Base-by-base conservation (phyloP, 331 rosid genomes). In the Pyrus hybrid region DNA sequence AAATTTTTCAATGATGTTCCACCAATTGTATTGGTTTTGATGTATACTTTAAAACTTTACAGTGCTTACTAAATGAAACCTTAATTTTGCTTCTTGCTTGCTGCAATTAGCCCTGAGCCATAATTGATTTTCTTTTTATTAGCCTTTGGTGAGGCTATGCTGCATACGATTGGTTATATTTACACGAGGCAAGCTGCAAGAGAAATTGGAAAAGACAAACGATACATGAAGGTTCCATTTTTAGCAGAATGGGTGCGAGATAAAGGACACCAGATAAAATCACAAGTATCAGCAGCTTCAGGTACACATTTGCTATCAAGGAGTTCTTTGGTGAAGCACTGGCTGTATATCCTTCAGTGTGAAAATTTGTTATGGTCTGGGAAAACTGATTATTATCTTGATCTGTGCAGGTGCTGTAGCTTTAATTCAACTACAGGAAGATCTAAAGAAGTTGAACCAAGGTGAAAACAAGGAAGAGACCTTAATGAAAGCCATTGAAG, bases 81-180 rank as follows among this genome's bases (percentile, higher is more conserved):
- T 63, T 54, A 54, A 17, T 16, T 71, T 13, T 80, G 35, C 17
- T 13, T 41, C 28, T 56, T 61, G 33, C 72, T 53, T 32, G 23
- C n/a, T 80, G 60, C 68, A 51, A 37, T 37, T 37, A 37, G 0
- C 45, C 45, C 45, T 1, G 45, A 32, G 57, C 79, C 30, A 21
- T 67, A 33, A 65, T 64, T 80, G 70, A 16, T 66, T 76, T 72
- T 17, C 45, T 37, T 62, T 32, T 66, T 64, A 74, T 82, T 85
- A 90, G 97, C 97, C 85, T 95, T 95, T 81, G 97, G 99, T 22
- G 97, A 92, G 88, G 96, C 97, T 74, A 95, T 92, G 99, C 86
- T 95, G 73, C 97, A 95, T 81, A 95, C 97, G 43, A 92, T 95
- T 77, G 99, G 99, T 76, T 95, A 95, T 74, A 90, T 92, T 72